Conservation (phyloP, 2,329 filamentous ascomycete species). For the Neonectria faginata region DNA sequence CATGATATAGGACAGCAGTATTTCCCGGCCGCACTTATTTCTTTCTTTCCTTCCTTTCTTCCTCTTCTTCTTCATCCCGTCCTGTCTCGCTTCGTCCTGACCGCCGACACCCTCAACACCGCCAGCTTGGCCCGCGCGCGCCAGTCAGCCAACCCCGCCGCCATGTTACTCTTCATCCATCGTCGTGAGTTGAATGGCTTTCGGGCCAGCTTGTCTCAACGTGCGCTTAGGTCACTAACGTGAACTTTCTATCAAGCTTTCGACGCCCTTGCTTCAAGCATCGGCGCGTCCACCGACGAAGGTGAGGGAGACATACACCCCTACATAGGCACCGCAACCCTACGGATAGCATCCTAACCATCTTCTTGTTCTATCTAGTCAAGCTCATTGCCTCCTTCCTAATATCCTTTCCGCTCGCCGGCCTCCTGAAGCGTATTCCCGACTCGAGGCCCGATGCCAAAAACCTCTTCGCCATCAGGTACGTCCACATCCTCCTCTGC, state of each 20-base stretch:
- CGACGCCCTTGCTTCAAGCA: constrained; percentile 47
- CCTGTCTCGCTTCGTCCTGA: constrained; percentile 3
- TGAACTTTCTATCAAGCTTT: constrained; percentile 46
- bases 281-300: constrained; percentile 55
- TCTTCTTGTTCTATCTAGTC: constrained; percentile 65
- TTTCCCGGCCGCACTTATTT: not conserved
- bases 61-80: not conserved
- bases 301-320: constrained; percentile 39
- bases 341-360: constrained; percentile 29
- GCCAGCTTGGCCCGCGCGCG: constrained; percentile 10
- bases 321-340: not conserved
- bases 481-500: constrained; percentile 40
- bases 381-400: constrained; percentile 94
- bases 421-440: constrained; percentile 87
- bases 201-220: constrained; percentile 4
- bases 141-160: not conserved
- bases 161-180: constrained; percentile 41
- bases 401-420: constrained; percentile 91
- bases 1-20: constrained; percentile 17
- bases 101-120: constrained; percentile 10
- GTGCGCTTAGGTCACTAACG: constrained; percentile 15
- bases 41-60: not conserved
- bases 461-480: constrained; percentile 88
- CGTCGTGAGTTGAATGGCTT: constrained; percentile 35
- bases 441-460: constrained; percentile 86